A percentile compares a stretch with the other conserved stretches of the same genome.
Conservation (phyloP, 441 rosid genomes). For the Erysimum pusillum region DNA sequence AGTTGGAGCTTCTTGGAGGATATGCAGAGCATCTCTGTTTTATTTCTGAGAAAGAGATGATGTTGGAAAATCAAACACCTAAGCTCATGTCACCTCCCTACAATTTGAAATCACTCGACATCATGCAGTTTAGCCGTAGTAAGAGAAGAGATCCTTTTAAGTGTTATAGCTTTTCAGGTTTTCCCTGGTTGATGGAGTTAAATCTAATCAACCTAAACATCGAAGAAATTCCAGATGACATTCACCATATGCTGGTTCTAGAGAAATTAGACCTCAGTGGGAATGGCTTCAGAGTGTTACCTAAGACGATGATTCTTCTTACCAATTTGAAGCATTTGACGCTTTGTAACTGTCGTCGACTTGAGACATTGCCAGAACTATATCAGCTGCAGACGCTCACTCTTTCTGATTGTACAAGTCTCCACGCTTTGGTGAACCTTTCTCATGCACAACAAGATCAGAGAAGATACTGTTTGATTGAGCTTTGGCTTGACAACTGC, state of each 20-base stretch:
- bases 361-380: not conserved
- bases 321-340: not conserved
- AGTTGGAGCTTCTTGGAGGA: constrained; percentile 5
- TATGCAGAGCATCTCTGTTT: constrained; percentile 12
- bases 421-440: not conserved
- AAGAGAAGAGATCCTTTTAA: not conserved
- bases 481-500: constrained; percentile 50
- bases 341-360: constrained; percentile 5
- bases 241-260: not conserved
- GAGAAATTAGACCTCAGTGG: not conserved
- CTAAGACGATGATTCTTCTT: not conserved
- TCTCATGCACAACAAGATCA: not conserved
- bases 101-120: not conserved
- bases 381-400: not conserved
- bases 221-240: not conserved
- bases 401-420: constrained; percentile 13
- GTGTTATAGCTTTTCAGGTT: not conserved
- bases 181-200: not conserved
- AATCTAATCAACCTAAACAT: constrained; percentile 13
- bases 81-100: not conserved
- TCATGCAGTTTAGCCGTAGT: constrained; percentile 12
- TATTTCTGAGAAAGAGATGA: not conserved
- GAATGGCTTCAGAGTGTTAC: not conserved
- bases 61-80: not conserved
- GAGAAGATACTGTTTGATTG: constrained; percentile 18